phyloP scores from a whole-genome alignment of 768 basidiomycete genomes.

The Obba rivulosa region DNA sequence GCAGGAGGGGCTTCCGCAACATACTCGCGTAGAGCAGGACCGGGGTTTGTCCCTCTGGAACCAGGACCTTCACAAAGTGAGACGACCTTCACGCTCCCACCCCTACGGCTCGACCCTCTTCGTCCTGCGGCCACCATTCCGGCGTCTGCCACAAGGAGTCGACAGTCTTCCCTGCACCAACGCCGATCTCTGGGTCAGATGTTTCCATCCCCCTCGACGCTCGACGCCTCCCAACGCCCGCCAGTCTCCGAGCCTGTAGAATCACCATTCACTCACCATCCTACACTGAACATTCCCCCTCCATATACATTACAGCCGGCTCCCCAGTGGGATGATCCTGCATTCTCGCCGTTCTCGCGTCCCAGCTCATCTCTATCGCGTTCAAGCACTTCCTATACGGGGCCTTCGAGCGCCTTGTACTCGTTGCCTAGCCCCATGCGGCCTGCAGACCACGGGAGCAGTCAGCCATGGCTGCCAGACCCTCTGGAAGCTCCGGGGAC shows the following conservation, averaged over 20 bases:
- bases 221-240: conserved; percentile 3
- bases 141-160: not conserved
- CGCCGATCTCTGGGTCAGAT: not conserved
- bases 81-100: no score
- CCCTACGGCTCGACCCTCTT: no score
- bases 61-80: no score
- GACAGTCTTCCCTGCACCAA: not conserved
- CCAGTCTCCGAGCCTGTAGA: conserved; percentile 1
- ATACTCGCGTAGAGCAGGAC: no score
- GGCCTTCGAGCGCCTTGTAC: not conserved
- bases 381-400: conserved; percentile 6
- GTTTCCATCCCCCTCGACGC: not conserved
- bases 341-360: conserved; percentile 25
- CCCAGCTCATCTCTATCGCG: conserved; percentile 13
- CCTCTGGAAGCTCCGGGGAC: not conserved
- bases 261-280: conserved; percentile 10
- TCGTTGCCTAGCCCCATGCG: not conserved
- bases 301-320: conserved; percentile 65
- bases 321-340: conserved; percentile 58
- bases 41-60: no score
- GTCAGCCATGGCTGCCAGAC: no score
- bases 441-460: no score
- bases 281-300: conserved; percentile 32
- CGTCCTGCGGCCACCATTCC: not conserved
- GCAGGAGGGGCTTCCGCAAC: not conserved